Base-by-base conservation (phyloP, 1,284 basidiomycete genomes). In the Sanghuangporus weigelae region DNA sequence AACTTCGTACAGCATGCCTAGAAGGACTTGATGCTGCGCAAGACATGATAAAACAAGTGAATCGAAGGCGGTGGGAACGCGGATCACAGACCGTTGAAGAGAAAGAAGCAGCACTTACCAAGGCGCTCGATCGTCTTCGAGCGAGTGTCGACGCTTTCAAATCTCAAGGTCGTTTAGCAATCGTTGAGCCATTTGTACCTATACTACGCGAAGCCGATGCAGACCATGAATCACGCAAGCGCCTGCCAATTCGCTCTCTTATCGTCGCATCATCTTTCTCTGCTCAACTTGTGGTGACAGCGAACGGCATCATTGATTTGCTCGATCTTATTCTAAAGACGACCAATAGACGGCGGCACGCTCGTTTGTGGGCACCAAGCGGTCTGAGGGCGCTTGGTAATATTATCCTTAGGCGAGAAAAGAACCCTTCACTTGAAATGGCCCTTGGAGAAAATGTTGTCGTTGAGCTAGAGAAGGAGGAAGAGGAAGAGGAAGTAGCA, bases 291-390 rank as follows among this genome's bases (percentile, higher is more conserved):
- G 64, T 80, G 31, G 72, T 74, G 50, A 72, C 77, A 19, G 74
- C 74, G 23, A 78, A 80, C 42, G 78, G 77, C 19, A 70, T 84
- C 57, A 73, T 84, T 48, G 67, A 72, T 2, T 71, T 86, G 31
- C 73, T 82, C 65, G 78, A 79, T 59, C 72, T 70, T 19, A 73
- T 88, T 36, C 73, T 76, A 44, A 67, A 69, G 36, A 75, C 81
- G 11, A 75, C 75, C 11, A 66, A 69, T 56, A 79, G 79, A 65
- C 73, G 81, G 8, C 71, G 67, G 56, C 66, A 66, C 51, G 78
- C 77, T 62, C 71, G 79, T 59, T 65, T 85, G 53, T 85, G 83
- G 84, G 78, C 77, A 35, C 84, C 84, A 26, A 81, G 76, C 57
- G 78, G 78, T 12, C 63, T 84, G 46, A 68, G 84, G 62, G 71